Conservation (phyloP, 2,329 filamentous ascomycete species). For the Monilinia laxa region DNA sequence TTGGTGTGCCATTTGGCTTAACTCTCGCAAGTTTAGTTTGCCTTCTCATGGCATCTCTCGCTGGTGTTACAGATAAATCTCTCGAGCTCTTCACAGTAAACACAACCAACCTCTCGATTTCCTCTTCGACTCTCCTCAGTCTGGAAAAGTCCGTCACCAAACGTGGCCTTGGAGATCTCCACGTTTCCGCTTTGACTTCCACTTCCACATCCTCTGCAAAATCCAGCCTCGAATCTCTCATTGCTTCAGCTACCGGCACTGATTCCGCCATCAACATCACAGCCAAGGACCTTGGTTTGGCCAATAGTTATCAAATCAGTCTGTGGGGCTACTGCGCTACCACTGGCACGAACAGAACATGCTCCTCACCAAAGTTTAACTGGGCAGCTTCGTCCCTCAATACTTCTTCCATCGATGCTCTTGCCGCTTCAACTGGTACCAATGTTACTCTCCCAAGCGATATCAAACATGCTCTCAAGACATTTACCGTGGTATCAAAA, state of each 20-base stretch:
- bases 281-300: slow-evolving; percentile 55
- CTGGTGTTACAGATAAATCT: slow-evolving; percentile 55
- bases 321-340: slow-evolving; percentile 84
- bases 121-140: slow-evolving; percentile 32
- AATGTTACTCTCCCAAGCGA: slow-evolving; percentile 66
- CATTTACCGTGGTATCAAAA: slow-evolving; percentile 71
- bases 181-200: slow-evolving; percentile 38
- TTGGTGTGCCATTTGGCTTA: slow-evolving; percentile 80
- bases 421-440: slow-evolving; percentile 47
- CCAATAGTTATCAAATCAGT: slow-evolving; percentile 75
- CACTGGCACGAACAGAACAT: slow-evolving; percentile 54
- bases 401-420: slow-evolving; percentile 59
- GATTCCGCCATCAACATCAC: slow-evolving; percentile 50
- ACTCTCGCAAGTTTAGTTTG: slow-evolving; percentile 76
- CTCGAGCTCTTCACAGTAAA: slow-evolving; percentile 62
- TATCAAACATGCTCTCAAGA: slow-evolving; percentile 65
- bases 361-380: slow-evolving; percentile 68
- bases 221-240: slow-evolving; percentile 50
- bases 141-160: slow-evolving; percentile 27
- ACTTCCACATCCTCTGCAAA: slow-evolving; percentile 42
- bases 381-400: slow-evolving; percentile 76
- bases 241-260: slow-evolving; percentile 6
- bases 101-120: slow-evolving; percentile 54
- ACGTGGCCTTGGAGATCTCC: slow-evolving; percentile 26
- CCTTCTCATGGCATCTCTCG: slow-evolving; percentile 56